Evolutionary conservation across 495 filamentous ascomycete species (phyloP).

Genomic region (Tuber indicum): DNA sequence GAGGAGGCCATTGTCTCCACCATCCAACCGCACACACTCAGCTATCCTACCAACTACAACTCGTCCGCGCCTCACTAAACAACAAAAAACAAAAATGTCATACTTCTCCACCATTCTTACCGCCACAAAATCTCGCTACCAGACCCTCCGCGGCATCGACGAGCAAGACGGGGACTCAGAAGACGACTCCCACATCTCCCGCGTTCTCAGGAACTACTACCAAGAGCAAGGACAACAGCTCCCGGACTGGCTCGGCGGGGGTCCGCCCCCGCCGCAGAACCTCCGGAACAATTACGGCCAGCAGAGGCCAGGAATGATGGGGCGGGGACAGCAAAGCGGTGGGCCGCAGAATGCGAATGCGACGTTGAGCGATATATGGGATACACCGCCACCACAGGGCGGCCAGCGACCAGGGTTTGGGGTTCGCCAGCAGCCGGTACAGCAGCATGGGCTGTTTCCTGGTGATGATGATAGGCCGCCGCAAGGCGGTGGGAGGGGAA

Average conservation of each 20-base stretch:
- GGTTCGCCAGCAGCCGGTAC: slow-evolving; percentile 41
- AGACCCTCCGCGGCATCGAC: slow-evolving; percentile 36
- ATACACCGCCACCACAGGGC: slow-evolving; percentile 50
- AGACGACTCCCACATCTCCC: slow-evolving; percentile 89
- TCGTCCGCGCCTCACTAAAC: slow-evolving; percentile 6
- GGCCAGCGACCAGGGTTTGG: slow-evolving; percentile 52
- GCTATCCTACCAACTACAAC: background rate
- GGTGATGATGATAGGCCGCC: slow-evolving; percentile 36
- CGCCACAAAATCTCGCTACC: slow-evolving; percentile 41
- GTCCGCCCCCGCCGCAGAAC: slow-evolving; percentile 56
- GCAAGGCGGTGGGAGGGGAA: slow-evolving; percentile 35
- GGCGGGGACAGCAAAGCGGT: slow-evolving; percentile 26
- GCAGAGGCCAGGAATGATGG: slow-evolving; percentile 39
- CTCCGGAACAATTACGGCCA: slow-evolving; percentile 51
- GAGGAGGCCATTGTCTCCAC: background rate
- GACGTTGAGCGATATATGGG: slow-evolving; percentile 76
- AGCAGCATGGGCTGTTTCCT: slow-evolving; percentile 39
- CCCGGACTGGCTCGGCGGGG: slow-evolving; percentile 78
- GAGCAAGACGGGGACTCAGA: slow-evolving; percentile 88
- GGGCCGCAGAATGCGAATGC: slow-evolving; percentile 43
- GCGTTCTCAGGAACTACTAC: slow-evolving; percentile 93
- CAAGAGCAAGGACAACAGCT: slow-evolving; percentile 75
- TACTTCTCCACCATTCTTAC: slow-evolving; percentile 42
- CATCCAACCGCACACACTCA: background rate
- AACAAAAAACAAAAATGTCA: slow-evolving; percentile 31